phyloP scores from a whole-genome alignment of 176 grass and related monocot species.

The Pharus latifolius region DNA sequence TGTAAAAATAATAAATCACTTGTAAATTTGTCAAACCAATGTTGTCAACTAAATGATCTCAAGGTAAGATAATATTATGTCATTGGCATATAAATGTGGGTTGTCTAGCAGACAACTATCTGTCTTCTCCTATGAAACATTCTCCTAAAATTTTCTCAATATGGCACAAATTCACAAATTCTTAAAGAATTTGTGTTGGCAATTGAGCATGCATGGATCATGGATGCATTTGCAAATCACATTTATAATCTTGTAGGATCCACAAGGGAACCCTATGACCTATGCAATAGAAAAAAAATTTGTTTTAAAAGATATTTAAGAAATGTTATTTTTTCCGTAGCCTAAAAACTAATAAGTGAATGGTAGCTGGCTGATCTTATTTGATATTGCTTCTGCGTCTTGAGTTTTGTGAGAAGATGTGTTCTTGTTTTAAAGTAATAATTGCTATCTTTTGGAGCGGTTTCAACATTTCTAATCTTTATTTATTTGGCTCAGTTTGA shows the following conservation, averaged over 20 bases:
- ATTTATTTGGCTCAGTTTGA: not conserved
- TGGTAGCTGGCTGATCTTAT: not conserved
- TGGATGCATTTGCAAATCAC: not conserved
- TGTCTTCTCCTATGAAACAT: not conserved
- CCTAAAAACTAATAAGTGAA: not conserved
- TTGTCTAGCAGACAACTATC: not conserved
- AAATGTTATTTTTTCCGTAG: not conserved
- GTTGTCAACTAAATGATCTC: too few species aligned
- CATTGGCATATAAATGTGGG: too few species aligned
- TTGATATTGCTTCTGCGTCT: not conserved
- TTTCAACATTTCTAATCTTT: not conserved
- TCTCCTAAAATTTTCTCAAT: not conserved
- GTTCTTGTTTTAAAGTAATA: not conserved
- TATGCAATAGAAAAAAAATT: not conserved
- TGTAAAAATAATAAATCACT: too few species aligned
- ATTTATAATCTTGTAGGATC: not conserved
- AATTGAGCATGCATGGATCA: too few species aligned
- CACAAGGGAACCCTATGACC: not conserved
- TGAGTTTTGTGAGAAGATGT: not conserved
- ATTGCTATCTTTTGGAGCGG: not conserved
- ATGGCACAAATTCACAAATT: too few species aligned
- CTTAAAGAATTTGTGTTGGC: too few species aligned
- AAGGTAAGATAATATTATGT: too few species aligned
- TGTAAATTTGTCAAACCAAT: too few species aligned
- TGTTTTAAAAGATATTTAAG: not conserved